These are phyloP conservation scores for Monilinia aucupariae DNA, from an alignment of 2,329 filamentous ascomycete species.

Conservation along the genomic window DNA sequence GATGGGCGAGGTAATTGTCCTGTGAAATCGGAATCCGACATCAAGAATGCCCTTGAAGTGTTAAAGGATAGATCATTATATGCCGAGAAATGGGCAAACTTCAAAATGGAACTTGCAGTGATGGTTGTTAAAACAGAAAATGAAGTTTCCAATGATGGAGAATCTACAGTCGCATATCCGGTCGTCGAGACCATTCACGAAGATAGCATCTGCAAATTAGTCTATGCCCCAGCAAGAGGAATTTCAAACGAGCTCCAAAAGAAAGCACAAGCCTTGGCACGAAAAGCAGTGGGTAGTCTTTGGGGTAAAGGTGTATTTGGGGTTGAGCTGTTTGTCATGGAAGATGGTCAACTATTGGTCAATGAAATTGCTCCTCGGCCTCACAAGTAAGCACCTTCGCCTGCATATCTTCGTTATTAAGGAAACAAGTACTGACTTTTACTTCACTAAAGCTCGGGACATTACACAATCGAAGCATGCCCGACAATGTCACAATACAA, in stretches of 20 bases:
- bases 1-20: conserved; percentile 77
- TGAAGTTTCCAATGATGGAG: conserved; percentile 39
- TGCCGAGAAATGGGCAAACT: conserved; percentile 75
- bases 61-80: conserved; percentile 62
- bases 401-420: too few species aligned
- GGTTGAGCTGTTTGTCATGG: conserved; percentile 88
- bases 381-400: conserved; percentile 20
- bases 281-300: conserved; percentile 71
- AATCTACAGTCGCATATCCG: conserved; percentile 65
- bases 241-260: conserved; percentile 56
- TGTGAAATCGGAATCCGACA: conserved; percentile 53
- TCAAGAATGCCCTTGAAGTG: conserved; percentile 61
- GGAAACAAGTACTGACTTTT: conserved; percentile 46
- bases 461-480: conserved; percentile 91
- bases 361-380: conserved; percentile 45
- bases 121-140: conserved; percentile 92
- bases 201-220: conserved; percentile 89
- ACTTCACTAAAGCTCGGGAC: conserved; percentile 66
- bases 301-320: conserved; percentile 91
- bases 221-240: conserved; percentile 75
- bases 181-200: conserved; percentile 93
- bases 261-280: conserved; percentile 69
- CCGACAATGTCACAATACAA: conserved; percentile 85
- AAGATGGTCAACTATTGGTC: conserved; percentile 60
- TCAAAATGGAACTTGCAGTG: conserved; percentile 81